These are phyloP conservation scores for Eudorina sp. DNA, from an alignment of 139 green algal genomes.

Conservation along the genomic window DNA sequence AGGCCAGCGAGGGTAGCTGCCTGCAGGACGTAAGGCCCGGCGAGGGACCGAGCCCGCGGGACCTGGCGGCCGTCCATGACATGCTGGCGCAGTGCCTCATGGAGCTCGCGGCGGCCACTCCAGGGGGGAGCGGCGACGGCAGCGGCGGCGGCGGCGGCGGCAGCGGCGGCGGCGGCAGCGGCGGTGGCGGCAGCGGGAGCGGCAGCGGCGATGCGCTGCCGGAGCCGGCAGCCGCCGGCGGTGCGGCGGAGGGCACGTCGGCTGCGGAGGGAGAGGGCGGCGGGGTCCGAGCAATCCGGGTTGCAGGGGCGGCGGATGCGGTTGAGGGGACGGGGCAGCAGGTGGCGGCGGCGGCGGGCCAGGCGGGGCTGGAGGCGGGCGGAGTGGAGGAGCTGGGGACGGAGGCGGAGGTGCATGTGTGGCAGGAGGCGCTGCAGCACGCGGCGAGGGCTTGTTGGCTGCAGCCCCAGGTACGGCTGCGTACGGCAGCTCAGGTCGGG, in stretches of 20 bases:
- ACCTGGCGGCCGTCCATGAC: slow-evolving; percentile 46
- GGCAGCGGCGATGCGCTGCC: no score
- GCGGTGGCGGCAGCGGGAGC: neutral
- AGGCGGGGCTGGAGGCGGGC: neutral
- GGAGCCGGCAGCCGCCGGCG: no score
- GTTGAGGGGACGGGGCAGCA: no score
- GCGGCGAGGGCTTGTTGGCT: slow-evolving; percentile 25
- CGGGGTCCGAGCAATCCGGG: no score
- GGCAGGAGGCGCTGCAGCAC: slow-evolving; percentile 31
- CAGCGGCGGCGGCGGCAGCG: neutral
- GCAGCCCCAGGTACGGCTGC: slow-evolving; percentile 46
- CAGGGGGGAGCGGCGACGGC: neutral
- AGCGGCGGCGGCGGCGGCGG: neutral
- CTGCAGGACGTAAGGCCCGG: no score
- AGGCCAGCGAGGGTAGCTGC: no score
- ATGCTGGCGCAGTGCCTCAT: slow-evolving; percentile 61
- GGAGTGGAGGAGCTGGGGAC: neutral
- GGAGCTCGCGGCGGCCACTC: slow-evolving; percentile 1
- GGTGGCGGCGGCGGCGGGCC: neutral
- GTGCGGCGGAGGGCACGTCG: no score
- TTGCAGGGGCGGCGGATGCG: no score
- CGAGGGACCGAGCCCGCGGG: neutral
- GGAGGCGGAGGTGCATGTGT: neutral
- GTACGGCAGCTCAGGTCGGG: no score
- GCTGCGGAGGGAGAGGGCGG: no score